Evolutionary conservation across 2,329 filamentous ascomycete species (phyloP), one percentile per base, ranked within the genome.

Genomic region (Amesomyces nigricolor): DNA sequence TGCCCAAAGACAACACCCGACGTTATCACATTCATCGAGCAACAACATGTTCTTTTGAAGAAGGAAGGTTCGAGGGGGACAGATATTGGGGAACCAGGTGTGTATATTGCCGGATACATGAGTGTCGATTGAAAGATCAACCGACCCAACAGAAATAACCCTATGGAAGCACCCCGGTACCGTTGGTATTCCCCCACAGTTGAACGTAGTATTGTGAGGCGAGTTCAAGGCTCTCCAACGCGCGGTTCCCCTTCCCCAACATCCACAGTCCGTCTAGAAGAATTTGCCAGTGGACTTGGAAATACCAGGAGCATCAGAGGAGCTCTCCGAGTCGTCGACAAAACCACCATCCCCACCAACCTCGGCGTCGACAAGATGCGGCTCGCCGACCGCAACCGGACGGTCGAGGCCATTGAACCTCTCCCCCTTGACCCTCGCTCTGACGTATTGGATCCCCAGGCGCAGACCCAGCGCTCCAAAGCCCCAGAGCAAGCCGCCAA

Each of bases 401-500:
- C 74, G 76, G 66, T 91, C 87, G 3, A 90, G 72, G 4, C 82
- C 86, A 65, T 83, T 78, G 66, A 91, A 92, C 5, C 78, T 76
- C 42, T 72, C 72, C 2, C 85, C 84, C n/a, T 72, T 76, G 16
- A 71, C 62, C 70, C 78, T 86, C 10, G 87, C 81, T 59, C 73
- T 63, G 26, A 77, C 56, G 64, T 76, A 89, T 62, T 84, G 81
- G 50, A 80, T 78, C 0, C 71, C 68, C 40, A 91, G 68, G 29
- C 89, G 78, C 42, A 84, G 63, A 13, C 65, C 76, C 37, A 88
- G 77, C 5, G 86, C 87, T 2, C 75, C 79, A 42, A 84, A 78
- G 0, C 82, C 87, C 80, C 86, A 91, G 35, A 91, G 71, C 16
- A 92, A 65, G 19, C 87, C 87, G 1, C 89, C 89, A 2, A 91